These are phyloP conservation scores for Ichthyophthirius multifiliis DNA, from an alignment of 169 alveolate species.

Conservation along the genomic window DNA sequence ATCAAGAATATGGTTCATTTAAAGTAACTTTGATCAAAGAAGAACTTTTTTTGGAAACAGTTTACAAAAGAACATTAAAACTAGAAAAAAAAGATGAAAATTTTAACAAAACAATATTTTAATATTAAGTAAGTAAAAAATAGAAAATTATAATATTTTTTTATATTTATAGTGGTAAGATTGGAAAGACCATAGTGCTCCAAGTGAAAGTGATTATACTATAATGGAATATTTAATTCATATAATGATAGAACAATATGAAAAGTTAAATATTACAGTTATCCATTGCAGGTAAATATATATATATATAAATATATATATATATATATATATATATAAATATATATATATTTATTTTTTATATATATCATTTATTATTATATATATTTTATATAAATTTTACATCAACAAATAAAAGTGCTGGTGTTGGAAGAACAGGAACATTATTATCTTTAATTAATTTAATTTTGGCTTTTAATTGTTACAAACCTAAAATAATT, in stretches of 20 bases:
- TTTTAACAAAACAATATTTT: neutral
- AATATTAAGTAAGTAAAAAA: neutral
- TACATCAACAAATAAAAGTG: conserved; percentile 45
- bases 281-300: conserved; percentile 77
- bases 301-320: no score
- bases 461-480: conserved; percentile 21
- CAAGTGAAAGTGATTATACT: conserved; percentile 58
- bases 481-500: neutral
- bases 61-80: conserved; percentile 27
- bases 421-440: conserved; percentile 91
- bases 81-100: neutral
- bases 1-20: conserved; percentile 42
- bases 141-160: neutral
- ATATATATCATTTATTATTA: no score
- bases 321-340: no score
- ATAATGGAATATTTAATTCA: conserved; percentile 54
- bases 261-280: conserved; percentile 46
- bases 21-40: conserved; percentile 39
- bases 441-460: conserved; percentile 75
- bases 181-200: conserved; percentile 88
- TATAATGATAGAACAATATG: conserved; percentile 38
- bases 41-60: conserved; percentile 46
- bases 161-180: conserved; percentile 59
- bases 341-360: no score
- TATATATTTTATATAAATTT: no score